phyloP scores from a whole-genome alignment of 805 yeast genomes.

The Jamesozyma rosinii region DNA sequence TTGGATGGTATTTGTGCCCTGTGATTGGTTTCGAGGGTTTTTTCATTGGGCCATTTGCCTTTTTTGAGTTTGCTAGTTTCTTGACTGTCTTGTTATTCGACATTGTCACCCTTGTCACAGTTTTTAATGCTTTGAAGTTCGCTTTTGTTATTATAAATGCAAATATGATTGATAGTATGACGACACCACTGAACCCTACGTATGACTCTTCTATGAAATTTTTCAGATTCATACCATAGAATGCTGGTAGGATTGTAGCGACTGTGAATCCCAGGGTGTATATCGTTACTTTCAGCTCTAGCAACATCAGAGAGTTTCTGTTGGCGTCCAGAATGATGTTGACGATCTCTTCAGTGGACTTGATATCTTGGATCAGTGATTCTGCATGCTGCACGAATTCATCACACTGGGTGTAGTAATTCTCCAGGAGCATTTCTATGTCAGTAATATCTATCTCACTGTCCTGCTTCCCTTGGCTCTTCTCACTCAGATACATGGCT shows the following conservation, averaged over 20 bases:
- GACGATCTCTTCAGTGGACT: conserved; percentile 86
- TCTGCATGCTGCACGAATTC: conserved; percentile 89
- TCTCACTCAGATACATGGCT: conserved; percentile 54
- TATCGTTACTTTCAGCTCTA: conserved; percentile 72
- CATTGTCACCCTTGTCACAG: conserved; percentile 62
- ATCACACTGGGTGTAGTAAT: conserved; percentile 85
- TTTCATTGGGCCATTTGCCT: neutral
- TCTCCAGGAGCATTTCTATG: conserved; percentile 76
- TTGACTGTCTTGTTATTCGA: conserved; percentile 16
- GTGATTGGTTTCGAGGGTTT: neutral
- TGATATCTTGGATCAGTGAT: conserved; percentile 70
- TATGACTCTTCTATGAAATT: conserved; percentile 65
- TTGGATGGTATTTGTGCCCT: neutral
- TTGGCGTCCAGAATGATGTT: conserved; percentile 86
- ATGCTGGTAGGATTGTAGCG: conserved; percentile 77
- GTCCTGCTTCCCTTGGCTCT: conserved; percentile 10
- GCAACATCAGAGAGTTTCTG: conserved; percentile 80
- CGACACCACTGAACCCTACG: conserved; percentile 53
- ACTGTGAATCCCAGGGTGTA: conserved; percentile 79
- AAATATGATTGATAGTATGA: conserved; percentile 41
- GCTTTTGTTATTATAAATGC: conserved; percentile 47
- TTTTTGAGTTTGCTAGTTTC: neutral
- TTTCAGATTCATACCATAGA: conserved; percentile 80
- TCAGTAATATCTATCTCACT: conserved; percentile 47
- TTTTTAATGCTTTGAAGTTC: conserved; percentile 47